These are phyloP conservation scores for Adansonia grandidieri DNA, from an alignment of 441 rosid genomes.

Conservation along the genomic window DNA sequence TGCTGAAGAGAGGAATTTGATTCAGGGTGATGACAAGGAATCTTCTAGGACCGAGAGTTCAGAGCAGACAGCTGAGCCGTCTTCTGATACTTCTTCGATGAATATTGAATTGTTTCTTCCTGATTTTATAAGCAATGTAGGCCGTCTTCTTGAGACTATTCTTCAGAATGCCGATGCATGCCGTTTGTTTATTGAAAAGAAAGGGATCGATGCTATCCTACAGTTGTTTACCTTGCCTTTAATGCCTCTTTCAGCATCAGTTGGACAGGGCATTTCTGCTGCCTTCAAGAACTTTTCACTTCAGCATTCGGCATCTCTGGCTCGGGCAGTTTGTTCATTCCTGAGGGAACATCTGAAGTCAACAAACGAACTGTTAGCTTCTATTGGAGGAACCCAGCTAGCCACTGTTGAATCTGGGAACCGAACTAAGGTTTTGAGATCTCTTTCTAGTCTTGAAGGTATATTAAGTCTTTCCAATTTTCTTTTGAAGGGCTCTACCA, in stretches of 20 bases:
- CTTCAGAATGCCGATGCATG: slow-evolving; percentile 98
- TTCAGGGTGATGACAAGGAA: slow-evolving; percentile 46
- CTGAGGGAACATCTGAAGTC: slow-evolving; percentile 74
- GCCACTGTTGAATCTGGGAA: slow-evolving; percentile 55
- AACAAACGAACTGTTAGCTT: slow-evolving; percentile 58
- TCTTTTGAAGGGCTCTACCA: slow-evolving; percentile 77
- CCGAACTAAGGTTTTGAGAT: slow-evolving; percentile 64
- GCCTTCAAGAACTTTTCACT: slow-evolving; percentile 96
- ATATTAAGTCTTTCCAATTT: slow-evolving; percentile 74
- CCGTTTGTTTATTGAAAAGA: slow-evolving; percentile 90
- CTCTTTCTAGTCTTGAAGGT: slow-evolving; percentile 83
- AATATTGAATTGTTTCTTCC: slow-evolving; percentile 81
- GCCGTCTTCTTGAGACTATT: slow-evolving; percentile 91
- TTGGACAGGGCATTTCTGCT: slow-evolving; percentile 78
- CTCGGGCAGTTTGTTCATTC: slow-evolving; percentile 78
- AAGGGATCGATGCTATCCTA: slow-evolving; percentile 86
- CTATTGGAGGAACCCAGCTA: slow-evolving; percentile 70
- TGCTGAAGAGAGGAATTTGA: slow-evolving; percentile 56
- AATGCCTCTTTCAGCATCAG: slow-evolving; percentile 79
- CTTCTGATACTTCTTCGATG: slow-evolving; percentile 58
- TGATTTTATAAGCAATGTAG: slow-evolving; percentile 78
- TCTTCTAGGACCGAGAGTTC: slow-evolving; percentile 50
- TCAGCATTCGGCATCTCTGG: slow-evolving; percentile 86
- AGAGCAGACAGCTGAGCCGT: slow-evolving; percentile 56
- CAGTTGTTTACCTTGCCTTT: slow-evolving; percentile 76